Conservation (phyloP, 2,329 filamentous ascomycete species). For the Lanzia echinophila region DNA sequence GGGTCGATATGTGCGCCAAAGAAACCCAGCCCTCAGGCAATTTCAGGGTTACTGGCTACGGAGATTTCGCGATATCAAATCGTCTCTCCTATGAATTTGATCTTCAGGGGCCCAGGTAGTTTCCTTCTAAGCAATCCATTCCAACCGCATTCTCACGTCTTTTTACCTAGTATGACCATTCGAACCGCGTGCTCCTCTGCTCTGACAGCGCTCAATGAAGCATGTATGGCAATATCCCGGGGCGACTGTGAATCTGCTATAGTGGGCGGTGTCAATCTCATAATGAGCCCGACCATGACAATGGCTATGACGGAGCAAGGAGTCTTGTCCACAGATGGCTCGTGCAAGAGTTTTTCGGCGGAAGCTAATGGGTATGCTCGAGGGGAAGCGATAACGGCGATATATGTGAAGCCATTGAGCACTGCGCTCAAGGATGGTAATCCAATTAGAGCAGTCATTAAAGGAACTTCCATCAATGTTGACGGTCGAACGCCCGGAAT, state of each 20-base stretch:
- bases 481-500: no score
- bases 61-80: conserved; percentile 33
- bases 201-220: conserved; percentile 43
- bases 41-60: conserved; percentile 31
- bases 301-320: no score
- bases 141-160: not conserved
- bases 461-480: conserved; percentile 46
- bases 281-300: no score
- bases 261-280: conserved; percentile 1
- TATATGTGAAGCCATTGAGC: conserved; percentile 51
- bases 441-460: conserved; percentile 48
- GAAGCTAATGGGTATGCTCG: conserved; percentile 55
- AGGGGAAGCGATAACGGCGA: conserved; percentile 52
- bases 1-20: not conserved
- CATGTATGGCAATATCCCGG: conserved; percentile 12
- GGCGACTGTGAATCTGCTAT: no score
- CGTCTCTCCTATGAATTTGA: conserved; percentile 38
- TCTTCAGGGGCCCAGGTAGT: conserved; percentile 27
- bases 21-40: conserved; percentile 15
- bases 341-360: conserved; percentile 48
- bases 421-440: conserved; percentile 53
- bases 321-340: conserved; percentile 19
- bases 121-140: conserved; percentile 7
- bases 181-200: conserved; percentile 50
- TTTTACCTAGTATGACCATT: conserved; percentile 13